Percentiles rank a stretch among this genome's conserved stretches.
phyloP scores from a whole-genome alignment of 2,329 filamentous ascomycete genomes.

The Monilinia aucupariae region DNA sequence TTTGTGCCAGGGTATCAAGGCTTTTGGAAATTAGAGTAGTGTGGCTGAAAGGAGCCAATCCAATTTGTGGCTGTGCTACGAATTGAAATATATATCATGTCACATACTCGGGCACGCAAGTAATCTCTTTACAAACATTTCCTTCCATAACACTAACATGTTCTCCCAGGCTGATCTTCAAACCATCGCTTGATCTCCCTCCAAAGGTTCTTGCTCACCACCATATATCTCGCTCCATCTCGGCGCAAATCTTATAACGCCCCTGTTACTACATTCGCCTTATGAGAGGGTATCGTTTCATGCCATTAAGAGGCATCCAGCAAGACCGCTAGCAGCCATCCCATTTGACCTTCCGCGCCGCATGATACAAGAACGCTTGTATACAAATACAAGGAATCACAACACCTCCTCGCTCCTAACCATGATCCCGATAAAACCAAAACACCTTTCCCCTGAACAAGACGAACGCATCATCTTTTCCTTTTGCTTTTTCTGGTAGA shows the following conservation, averaged over 20 bases:
- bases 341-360: background rate
- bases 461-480: slow-evolving; percentile 23
- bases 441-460: too few species aligned
- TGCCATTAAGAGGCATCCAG: background rate
- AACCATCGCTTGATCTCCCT: background rate
- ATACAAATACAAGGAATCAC: background rate
- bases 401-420: slow-evolving; percentile 4
- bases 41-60: background rate
- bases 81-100: too few species aligned
- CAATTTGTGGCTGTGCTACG: background rate
- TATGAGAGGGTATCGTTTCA: background rate
- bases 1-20: slow-evolving; percentile 10
- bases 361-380: slow-evolving; percentile 1
- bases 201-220: background rate
- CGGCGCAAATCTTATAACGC: background rate
- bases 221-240: background rate
- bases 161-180: background rate
- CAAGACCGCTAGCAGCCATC: background rate
- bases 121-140: too few species aligned
- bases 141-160: background rate
- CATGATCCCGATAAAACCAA: too few species aligned
- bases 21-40: slow-evolving; percentile 12
- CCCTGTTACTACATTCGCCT: too few species aligned
- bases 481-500: slow-evolving; percentile 31
- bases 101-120: too few species aligned